Percentiles rank a stretch among this genome's conserved stretches.
Conservation (phyloP, 2,329 filamentous ascomycete species). For the Verticillium nubilum region DNA sequence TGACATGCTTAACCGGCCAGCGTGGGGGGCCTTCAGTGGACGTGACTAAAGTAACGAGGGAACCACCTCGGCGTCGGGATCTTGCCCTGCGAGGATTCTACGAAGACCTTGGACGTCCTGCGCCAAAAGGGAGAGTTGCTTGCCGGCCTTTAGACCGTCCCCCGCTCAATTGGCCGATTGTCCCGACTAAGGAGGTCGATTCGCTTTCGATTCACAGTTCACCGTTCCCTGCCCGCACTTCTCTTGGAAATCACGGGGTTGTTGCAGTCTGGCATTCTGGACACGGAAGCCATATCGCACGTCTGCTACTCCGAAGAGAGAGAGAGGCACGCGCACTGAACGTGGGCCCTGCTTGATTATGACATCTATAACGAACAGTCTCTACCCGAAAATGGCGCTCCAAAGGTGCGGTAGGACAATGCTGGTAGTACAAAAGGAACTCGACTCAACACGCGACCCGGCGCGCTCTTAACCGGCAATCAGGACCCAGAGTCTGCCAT, state of each 20-base stretch:
- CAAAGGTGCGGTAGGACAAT: conserved; percentile 1
- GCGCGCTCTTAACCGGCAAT: conserved; percentile 43
- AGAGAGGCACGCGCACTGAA: background rate
- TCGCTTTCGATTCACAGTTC: no score
- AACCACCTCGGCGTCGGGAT: background rate
- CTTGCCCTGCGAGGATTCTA: background rate
- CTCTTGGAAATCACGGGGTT: no score
- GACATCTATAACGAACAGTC: background rate
- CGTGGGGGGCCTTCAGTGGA: background rate
- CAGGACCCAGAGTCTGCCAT: conserved; percentile 57
- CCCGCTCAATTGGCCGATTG: no score
- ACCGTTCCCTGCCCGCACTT: no score
- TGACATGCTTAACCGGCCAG: background rate
- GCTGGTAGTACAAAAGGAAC: conserved; percentile 9
- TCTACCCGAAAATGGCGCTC: conserved; percentile 1
- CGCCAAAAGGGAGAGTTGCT: no score
- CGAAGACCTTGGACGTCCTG: no score
- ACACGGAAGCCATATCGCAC: no score
- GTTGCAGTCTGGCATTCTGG: no score
- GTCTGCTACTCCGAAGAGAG: background rate
- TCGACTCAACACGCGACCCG: conserved; percentile 3
- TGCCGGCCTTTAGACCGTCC: no score
- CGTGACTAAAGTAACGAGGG: background rate
- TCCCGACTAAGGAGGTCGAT: no score
- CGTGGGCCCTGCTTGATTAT: background rate